Conservation (phyloP, 805 yeast species). For the Komagataella pseudopastoris region DNA sequence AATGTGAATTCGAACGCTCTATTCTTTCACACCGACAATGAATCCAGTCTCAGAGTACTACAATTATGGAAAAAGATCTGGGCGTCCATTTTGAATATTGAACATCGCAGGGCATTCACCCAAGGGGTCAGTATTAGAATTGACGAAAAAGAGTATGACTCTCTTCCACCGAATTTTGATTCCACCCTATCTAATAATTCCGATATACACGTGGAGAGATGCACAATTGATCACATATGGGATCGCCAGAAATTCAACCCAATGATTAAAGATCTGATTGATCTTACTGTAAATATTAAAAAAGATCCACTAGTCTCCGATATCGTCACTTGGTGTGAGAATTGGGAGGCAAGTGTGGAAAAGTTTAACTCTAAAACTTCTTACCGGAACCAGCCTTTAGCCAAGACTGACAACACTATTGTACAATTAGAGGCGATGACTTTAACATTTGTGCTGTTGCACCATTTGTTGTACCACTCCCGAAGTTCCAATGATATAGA, state of each 20-base stretch:
- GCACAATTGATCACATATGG: slow-evolving; percentile 8
- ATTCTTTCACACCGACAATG: neutral
- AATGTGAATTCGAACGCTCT: slow-evolving; percentile 12
- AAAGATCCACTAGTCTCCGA: slow-evolving; percentile 10
- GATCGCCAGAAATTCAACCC: slow-evolving; percentile 8
- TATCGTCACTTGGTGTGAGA: slow-evolving; percentile 4
- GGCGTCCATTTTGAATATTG: slow-evolving; percentile 11
- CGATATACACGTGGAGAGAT: slow-evolving; percentile 9
- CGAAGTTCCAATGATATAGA: slow-evolving; percentile 4
- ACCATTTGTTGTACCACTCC: slow-evolving; percentile 9
- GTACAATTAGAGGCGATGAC: slow-evolving; percentile 1
- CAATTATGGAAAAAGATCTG: slow-evolving; percentile 17
- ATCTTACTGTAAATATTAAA: slow-evolving; percentile 8
- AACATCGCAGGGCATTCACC: slow-evolving; percentile 9
- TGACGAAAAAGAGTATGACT: slow-evolving; percentile 6
- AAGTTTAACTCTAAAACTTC: slow-evolving; percentile 1
- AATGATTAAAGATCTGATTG: slow-evolving; percentile 9
- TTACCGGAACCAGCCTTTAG: neutral
- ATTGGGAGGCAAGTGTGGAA: neutral
- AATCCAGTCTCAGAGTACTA: neutral
- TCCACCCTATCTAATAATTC: slow-evolving; percentile 6
- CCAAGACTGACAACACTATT: neutral
- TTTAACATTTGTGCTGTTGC: slow-evolving; percentile 7
- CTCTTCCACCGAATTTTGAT: slow-evolving; percentile 6
- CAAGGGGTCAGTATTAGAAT: slow-evolving; percentile 10